Evolutionary conservation across 163 green algal species (phyloP).

Genomic region (Scenedesmus sp.): DNA sequence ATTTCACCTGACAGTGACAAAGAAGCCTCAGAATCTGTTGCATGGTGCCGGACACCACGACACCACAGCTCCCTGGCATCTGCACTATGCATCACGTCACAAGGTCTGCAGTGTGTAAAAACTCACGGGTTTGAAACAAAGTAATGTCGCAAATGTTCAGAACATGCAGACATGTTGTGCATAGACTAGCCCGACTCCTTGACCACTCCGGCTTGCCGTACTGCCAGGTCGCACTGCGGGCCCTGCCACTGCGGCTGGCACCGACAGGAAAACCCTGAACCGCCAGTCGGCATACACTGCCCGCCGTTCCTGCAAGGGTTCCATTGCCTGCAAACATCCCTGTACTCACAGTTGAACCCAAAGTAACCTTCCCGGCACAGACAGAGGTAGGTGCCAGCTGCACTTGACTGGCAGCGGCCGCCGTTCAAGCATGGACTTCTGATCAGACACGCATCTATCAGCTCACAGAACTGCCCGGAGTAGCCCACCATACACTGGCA

Average conservation of each 20-base stretch:
- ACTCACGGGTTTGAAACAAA: too few relatives aligned
- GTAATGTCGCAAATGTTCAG: too few relatives aligned
- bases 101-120: too few relatives aligned
- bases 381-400: neutral
- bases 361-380: neutral
- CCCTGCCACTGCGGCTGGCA: neutral
- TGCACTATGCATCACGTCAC: too few relatives aligned
- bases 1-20: neutral
- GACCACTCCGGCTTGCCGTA: neutral
- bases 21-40: neutral
- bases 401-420: neutral
- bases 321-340: constrained; percentile 1
- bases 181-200: neutral
- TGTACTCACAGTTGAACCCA: neutral
- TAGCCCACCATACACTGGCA: neutral
- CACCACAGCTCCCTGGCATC: too few relatives aligned
- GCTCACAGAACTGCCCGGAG: constrained; percentile 6
- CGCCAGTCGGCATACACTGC: neutral
- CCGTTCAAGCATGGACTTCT: neutral
- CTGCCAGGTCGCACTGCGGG: constrained; percentile 3
- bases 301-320: neutral
- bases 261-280: neutral
- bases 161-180: too few relatives aligned
- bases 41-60: too few relatives aligned
- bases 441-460: neutral